Base-by-base conservation (phyloP, 2,329 filamentous ascomycete species). In the Apiospora pterosperma region DNA sequence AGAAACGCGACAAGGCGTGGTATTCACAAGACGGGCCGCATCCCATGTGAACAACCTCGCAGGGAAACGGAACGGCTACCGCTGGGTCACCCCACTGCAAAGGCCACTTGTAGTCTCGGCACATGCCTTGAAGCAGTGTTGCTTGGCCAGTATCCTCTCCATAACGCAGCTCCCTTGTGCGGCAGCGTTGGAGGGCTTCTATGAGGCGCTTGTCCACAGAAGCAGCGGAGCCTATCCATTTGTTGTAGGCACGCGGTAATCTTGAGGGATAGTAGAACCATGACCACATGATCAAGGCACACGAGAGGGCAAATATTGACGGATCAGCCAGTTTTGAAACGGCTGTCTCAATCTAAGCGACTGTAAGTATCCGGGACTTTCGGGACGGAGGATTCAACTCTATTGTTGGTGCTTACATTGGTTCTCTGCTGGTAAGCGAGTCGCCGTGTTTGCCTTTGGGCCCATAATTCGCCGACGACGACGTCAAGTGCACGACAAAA, bases 41-140 rank as follows among this genome's bases (percentile, higher is more conserved):
- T 63, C 90, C 90, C 88, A 93, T 92, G 78, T 97, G 93, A 3
- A 96, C 92, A 68, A 96, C 82, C 75, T 93, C 89, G 77, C 93
- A 97, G 1, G 92, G 92, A 65, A 95, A 90, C 0, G 92, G 93
- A 11, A 90, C 78, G 0, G 88, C 85, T 64, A 82, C 81, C 21
- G 84, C 82, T 0, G 92, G 92, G 75, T 96, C 89, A 23, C 91
- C 92, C 85, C 89, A 93, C 64, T 80, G 78, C n/a, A 81, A 72
- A 0, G 92, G 92, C 80, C 88, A 87, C 36, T 79, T 79, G 76
- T 90, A 90, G 69, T 96, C 90, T 67, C 78, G 79, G 73, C 90
- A 93, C 88, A 96, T 92, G 66, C 83, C 80, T 68, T 87, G 82
- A 0, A 96, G 83, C 11, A 96, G 81, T 12, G 83, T 78, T 1